Percentiles rank a stretch among this genome's conserved stretches.
phyloP scores from a whole-genome alignment of 768 basidiomycete species.

The Leccinellum luteum region DNA sequence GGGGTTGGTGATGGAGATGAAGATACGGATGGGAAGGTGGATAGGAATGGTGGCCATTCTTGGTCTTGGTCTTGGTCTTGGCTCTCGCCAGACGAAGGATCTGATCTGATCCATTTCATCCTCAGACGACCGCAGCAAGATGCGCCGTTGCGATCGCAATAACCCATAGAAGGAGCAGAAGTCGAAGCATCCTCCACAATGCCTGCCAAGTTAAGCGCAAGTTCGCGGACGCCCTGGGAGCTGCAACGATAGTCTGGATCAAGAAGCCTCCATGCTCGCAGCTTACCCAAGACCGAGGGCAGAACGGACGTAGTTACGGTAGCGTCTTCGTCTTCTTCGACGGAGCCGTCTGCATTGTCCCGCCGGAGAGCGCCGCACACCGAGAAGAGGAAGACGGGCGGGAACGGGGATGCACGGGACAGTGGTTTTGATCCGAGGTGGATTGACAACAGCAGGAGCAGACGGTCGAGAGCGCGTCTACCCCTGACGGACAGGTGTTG shows the following conservation, averaged over 20 bases:
- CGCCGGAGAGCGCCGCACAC: conserved; percentile 19
- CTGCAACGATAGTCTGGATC: conserved; percentile 15
- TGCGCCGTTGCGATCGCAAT: background rate
- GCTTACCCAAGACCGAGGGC: conserved; percentile 21
- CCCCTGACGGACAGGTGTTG: conserved; percentile 7
- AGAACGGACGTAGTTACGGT: conserved; percentile 9
- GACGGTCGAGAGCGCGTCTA: conserved; percentile 8
- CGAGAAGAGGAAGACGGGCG: conserved; percentile 21
- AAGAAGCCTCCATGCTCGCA: conserved; percentile 27
- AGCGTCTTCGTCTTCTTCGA: background rate
- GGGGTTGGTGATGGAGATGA: background rate
- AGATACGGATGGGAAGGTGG: background rate
- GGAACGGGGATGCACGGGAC: background rate
- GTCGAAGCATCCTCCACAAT: conserved; percentile 3
- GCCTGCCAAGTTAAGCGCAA: conserved; percentile 22
- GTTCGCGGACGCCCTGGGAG: conserved; percentile 6
- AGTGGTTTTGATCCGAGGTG: conserved; percentile 4
- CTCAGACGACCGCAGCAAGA: conserved; percentile 6
- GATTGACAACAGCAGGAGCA: conserved; percentile 15
- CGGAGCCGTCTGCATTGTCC: background rate
- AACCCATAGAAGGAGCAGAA: background rate
- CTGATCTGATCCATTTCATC: conserved; percentile 18
- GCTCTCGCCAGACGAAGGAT: conserved; percentile 4
- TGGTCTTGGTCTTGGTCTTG: background rate
- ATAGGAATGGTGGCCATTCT: background rate